A percentile compares a stretch with the other conserved stretches of the same genome.
Evolutionary conservation across 768 basidiomycete genomes (phyloP).

Genomic region (Suillus plorans): DNA sequence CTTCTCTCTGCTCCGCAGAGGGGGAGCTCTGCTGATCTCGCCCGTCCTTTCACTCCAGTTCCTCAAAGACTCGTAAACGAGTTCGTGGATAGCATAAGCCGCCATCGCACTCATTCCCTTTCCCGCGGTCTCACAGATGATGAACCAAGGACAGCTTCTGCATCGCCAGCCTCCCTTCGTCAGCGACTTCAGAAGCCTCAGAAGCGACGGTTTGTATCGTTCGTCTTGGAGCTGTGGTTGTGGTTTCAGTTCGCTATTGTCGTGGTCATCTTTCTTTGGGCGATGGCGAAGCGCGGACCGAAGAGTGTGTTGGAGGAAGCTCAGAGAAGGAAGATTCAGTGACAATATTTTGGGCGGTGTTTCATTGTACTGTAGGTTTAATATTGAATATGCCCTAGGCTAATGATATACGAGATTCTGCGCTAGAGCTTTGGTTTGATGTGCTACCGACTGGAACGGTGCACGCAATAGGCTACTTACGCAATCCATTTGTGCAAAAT

Average conservation of each 20-base stretch:
- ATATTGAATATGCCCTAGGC: conserved; percentile 17
- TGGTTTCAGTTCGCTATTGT: conserved; percentile 82
- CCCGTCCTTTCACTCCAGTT: conserved; percentile 33
- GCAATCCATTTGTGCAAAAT: neutral
- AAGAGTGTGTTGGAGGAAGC: conserved; percentile 60
- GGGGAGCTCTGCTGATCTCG: conserved; percentile 15
- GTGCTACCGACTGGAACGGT: neutral
- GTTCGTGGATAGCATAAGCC: conserved; percentile 43
- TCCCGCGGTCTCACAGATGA: conserved; percentile 7
- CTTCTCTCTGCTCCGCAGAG: conserved; percentile 22
- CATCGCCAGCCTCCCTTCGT: neutral
- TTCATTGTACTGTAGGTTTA: conserved; percentile 14
- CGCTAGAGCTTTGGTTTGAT: neutral
- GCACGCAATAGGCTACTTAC: neutral
- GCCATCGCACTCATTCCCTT: conserved; percentile 18
- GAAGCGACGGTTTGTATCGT: conserved; percentile 35
- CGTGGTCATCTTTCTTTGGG: conserved; percentile 74
- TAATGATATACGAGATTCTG: neutral
- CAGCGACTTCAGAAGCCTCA: conserved; percentile 20
- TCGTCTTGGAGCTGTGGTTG: conserved; percentile 76
- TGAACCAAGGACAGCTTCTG: conserved; percentile 3
- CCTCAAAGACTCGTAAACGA: conserved; percentile 42
- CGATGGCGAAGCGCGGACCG: conserved; percentile 78
- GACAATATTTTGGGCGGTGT: conserved; percentile 4
- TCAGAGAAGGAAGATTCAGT: conserved; percentile 27